Evolutionary conservation across 306 rosid genomes (phyloP).

Genomic region (Trifolium pratense): DNA sequence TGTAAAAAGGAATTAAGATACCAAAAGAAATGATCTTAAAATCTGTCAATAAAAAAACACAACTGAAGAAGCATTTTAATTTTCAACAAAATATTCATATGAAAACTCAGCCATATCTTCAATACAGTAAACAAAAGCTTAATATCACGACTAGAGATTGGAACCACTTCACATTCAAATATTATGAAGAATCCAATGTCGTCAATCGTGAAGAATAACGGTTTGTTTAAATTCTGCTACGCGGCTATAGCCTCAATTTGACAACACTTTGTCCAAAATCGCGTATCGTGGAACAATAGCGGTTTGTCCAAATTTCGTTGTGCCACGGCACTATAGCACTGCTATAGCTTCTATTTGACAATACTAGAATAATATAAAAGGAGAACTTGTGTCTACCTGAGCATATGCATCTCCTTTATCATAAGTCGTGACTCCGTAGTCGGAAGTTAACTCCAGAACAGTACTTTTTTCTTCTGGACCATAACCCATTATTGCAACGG

Average conservation of each 20-base stretch:
- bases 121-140: conserved; percentile 10
- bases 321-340: neutral
- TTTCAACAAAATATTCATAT: conserved; percentile 1
- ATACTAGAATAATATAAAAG: neutral
- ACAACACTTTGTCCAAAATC: neutral
- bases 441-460: conserved; percentile 88
- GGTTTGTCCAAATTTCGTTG: neutral
- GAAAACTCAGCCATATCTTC: neutral
- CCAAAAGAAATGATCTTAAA: conserved; percentile 29
- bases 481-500: conserved; percentile 80
- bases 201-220: neutral
- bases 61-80: conserved; percentile 14
- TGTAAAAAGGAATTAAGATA: conserved; percentile 36
- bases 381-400: conserved; percentile 58
- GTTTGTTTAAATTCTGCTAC: neutral
- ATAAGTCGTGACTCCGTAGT: conserved; percentile 83
- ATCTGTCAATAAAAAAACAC: neutral
- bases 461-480: conserved; percentile 87
- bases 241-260: neutral
- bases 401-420: conserved; percentile 90
- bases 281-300: neutral
- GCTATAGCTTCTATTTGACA: neutral
- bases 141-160: conserved; percentile 6
- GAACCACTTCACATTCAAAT: conserved; percentile 19
- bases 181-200: conserved; percentile 21